phyloP scores from a whole-genome alignment of 192 early-diverging fungal genomes.

The Cetraspora pellucida region DNA sequence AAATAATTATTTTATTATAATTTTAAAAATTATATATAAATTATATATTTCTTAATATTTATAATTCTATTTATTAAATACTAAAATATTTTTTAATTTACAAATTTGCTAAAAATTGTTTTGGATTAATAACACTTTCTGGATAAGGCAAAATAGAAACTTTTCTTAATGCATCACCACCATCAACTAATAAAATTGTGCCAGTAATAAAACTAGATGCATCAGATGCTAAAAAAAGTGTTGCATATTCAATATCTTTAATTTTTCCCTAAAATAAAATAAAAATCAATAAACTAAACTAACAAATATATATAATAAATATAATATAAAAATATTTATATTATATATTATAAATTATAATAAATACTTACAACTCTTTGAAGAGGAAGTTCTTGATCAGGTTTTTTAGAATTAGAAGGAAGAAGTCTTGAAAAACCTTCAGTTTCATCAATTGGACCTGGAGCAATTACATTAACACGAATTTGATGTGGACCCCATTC shows the following conservation, averaged over 20 bases:
- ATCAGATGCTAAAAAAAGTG: slow-evolving; percentile 67
- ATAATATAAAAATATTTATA: background rate
- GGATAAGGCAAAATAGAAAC: slow-evolving; percentile 23
- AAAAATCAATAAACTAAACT: background rate
- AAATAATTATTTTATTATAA: too few species aligned
- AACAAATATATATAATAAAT: too few species aligned
- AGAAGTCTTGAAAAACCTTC: slow-evolving; percentile 46
- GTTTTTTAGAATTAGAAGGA: slow-evolving; percentile 31
- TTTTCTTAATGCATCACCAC: slow-evolving; percentile 54
- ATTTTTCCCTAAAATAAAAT: slow-evolving; percentile 45
- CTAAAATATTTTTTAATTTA: too few species aligned
- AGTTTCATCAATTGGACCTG: slow-evolving; percentile 58
- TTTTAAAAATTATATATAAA: too few species aligned
- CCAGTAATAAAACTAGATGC: slow-evolving; percentile 63
- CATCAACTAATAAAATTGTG: slow-evolving; percentile 60
- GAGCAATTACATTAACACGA: slow-evolving; percentile 69
- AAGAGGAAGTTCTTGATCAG: slow-evolving; percentile 1
- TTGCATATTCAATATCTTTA: slow-evolving; percentile 71
- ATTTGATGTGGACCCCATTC: slow-evolving; percentile 76
- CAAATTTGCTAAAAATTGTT: too few species aligned
- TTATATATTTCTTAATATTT: too few species aligned
- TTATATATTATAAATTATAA: background rate
- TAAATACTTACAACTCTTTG: slow-evolving; percentile 19
- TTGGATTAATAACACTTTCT: slow-evolving; percentile 23
- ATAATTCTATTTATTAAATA: too few species aligned